Conservation (phyloP, 2,329 filamentous ascomycete species). For the Fusarium sp. region DNA sequence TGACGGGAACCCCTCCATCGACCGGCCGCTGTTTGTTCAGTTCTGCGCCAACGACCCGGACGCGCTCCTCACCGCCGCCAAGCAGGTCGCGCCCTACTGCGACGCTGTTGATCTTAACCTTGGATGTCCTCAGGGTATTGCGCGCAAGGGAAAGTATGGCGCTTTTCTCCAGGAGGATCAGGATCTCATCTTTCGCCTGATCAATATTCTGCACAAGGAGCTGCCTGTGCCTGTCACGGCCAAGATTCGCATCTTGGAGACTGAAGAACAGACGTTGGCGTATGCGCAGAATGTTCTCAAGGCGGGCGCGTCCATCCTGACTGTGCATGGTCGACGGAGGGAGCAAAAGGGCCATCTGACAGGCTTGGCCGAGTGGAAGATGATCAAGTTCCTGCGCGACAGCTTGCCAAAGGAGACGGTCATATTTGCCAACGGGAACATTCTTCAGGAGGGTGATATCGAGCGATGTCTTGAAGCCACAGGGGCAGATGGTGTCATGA, state of each 20-base stretch:
- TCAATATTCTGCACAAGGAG: constrained; percentile 82
- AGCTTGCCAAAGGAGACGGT: constrained; percentile 88
- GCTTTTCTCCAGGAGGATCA: constrained; percentile 96
- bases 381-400: constrained; percentile 83
- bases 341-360: constrained; percentile 98
- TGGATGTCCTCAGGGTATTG: constrained; percentile 96
- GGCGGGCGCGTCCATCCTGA: constrained; percentile 92
- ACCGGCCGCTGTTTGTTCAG: constrained; percentile 93
- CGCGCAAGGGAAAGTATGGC: constrained; percentile 89
- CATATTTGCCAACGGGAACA: constrained; percentile 96
- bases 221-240: constrained; percentile 89
- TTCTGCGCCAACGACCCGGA: constrained; percentile 92
- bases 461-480: constrained; percentile 82
- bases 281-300: constrained; percentile 89
- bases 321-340: constrained; percentile 87
- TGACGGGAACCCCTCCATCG: constrained; percentile 86
- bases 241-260: constrained; percentile 92
- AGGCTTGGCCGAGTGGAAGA: constrained; percentile 90
- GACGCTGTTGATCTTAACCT: constrained; percentile 96
- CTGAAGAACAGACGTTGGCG: constrained; percentile 83
- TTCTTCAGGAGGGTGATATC: constrained; percentile 83
- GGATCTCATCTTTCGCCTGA: constrained; percentile 81
- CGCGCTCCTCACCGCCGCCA: constrained; percentile 82
- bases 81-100: constrained; percentile 83
- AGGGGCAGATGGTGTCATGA: constrained; percentile 94